These are phyloP conservation scores for Periglandula ipomoeae DNA, from an alignment of 2,329 filamentous ascomycete species.

Conservation along the genomic window DNA sequence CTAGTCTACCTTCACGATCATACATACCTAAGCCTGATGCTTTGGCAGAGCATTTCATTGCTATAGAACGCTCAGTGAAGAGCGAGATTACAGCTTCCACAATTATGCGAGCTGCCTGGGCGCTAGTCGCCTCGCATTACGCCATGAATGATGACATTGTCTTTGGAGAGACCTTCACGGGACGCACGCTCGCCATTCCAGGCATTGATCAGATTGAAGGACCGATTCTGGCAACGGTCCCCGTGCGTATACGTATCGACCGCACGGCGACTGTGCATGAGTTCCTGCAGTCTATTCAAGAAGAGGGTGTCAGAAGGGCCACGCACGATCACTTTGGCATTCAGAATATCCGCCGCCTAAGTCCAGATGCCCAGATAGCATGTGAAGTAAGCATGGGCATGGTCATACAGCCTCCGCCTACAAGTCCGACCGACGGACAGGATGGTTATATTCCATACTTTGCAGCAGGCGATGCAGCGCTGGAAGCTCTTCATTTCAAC, in stretches of 20 bases:
- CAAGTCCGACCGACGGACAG: background rate
- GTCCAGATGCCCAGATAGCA: slow-evolving; percentile 8
- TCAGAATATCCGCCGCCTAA: slow-evolving; percentile 17
- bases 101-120: slow-evolving; percentile 19
- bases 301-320: slow-evolving; percentile 14
- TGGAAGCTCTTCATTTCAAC: slow-evolving; percentile 4
- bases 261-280: slow-evolving; percentile 6
- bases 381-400: slow-evolving; percentile 12
- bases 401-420: slow-evolving; percentile 1
- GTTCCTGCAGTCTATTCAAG: slow-evolving; percentile 13
- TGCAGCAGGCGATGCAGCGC: background rate
- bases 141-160: slow-evolving; percentile 22
- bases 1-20: slow-evolving; percentile 3
- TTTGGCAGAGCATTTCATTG: slow-evolving; percentile 1
- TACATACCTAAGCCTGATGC: slow-evolving; percentile 6
- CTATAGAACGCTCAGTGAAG: slow-evolving; percentile 4
- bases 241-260: slow-evolving; percentile 11
- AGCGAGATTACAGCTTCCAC: slow-evolving; percentile 15
- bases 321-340: slow-evolving; percentile 18
- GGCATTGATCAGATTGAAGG: slow-evolving; percentile 19
- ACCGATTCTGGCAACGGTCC: slow-evolving; percentile 19
- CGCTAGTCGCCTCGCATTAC: slow-evolving; percentile 27
- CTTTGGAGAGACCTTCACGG: slow-evolving; percentile 18
- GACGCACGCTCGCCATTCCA: slow-evolving; percentile 16
- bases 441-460: background rate